These are phyloP conservation scores for Aureobasidium sp. DNA, from an alignment of 2,329 filamentous ascomycete genomes.

Conservation along the genomic window DNA sequence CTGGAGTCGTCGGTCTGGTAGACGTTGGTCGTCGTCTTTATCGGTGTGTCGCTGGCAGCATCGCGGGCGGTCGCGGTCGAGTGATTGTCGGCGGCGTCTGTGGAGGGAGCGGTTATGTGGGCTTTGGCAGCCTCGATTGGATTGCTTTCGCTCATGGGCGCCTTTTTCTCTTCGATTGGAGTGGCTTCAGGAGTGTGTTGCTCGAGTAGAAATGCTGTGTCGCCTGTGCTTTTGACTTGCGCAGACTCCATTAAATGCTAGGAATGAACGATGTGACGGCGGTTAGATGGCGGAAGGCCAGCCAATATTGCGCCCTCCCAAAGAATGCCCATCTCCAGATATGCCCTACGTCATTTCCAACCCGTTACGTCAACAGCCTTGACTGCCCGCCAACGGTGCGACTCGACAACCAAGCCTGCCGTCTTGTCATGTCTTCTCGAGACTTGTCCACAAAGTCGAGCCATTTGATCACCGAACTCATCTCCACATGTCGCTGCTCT, in stretches of 20 bases:
- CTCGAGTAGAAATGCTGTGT: constrained; percentile 14
- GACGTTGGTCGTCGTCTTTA: constrained; percentile 2
- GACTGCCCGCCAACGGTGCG: not conserved
- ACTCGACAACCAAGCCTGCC: not conserved
- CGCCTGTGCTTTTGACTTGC: constrained; percentile 10
- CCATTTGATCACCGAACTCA: not conserved
- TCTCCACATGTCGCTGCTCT: not conserved
- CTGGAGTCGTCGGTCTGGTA: not conserved
- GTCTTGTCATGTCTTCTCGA: not conserved
- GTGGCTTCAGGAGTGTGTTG: constrained; percentile 5
- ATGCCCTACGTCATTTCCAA: not conserved
- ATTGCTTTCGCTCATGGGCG: not conserved
- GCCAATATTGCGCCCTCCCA: constrained; percentile 1
- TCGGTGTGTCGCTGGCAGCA: not conserved
- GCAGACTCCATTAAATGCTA: constrained; percentile 1
- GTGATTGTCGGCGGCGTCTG: not conserved
- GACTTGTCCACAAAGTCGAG: not conserved
- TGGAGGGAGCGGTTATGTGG: not conserved
- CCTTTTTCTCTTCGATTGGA: not conserved
- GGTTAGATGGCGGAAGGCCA: not conserved
- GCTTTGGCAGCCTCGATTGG: not conserved
- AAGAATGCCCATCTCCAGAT: not conserved
- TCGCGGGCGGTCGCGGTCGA: not conserved
- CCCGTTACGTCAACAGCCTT: constrained; percentile 1
- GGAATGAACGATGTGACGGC: constrained; percentile 2